Conservation (phyloP, 208 protist species). For the Acanthamoeba triangularis region DNA sequence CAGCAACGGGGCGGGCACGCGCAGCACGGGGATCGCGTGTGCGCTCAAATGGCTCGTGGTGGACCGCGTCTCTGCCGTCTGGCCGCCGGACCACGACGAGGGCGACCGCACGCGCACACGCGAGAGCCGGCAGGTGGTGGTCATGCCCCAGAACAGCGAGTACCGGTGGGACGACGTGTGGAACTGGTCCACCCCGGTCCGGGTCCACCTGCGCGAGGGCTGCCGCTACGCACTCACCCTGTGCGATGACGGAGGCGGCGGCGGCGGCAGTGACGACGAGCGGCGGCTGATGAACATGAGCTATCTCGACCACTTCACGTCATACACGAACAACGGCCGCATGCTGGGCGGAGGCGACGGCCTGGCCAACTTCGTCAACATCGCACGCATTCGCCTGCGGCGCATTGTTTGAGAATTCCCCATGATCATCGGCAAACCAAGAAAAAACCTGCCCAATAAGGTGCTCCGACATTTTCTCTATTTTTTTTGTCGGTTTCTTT, state of each 20-base stretch:
- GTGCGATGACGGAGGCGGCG: neutral
- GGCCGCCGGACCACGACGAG: neutral
- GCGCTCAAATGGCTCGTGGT: constrained; percentile 32
- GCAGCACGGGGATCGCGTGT: neutral
- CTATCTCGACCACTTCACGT: constrained; percentile 35
- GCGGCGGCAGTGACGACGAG: neutral
- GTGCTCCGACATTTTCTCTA: too few relatives aligned
- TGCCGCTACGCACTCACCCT: neutral
- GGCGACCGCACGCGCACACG: neutral
- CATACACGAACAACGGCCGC: neutral
- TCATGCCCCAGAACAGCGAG: constrained; percentile 38
- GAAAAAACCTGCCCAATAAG: too few relatives aligned
- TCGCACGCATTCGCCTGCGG: neutral
- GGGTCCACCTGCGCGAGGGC: neutral
- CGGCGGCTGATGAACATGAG: constrained; percentile 20
- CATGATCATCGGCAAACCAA: too few relatives aligned
- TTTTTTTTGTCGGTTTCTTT: too few relatives aligned
- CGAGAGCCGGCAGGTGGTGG: neutral
- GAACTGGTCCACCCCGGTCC: neutral
- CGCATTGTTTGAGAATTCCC: too few relatives aligned
- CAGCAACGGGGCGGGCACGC: neutral
- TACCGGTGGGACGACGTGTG: constrained; percentile 13
- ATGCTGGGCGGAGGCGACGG: neutral
- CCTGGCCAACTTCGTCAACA: constrained; percentile 5
- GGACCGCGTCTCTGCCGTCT: neutral